Conservation (phyloP, 176 grass and related monocot genomes). For the Luzula sylvatica region DNA sequence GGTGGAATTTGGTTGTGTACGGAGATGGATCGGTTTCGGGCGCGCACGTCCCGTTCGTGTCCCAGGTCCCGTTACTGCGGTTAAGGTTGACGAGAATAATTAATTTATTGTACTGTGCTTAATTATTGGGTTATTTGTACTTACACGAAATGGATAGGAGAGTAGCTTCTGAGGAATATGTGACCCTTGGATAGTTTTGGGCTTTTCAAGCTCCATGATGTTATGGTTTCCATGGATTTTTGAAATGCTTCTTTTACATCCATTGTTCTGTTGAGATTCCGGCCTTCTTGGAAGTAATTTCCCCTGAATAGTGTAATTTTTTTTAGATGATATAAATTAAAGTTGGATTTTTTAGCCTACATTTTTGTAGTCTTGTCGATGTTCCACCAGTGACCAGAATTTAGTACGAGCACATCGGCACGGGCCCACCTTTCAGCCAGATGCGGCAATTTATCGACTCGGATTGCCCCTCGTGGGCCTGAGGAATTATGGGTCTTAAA, state of each 20-base stretch:
- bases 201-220: constrained; percentile 20
- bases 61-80: constrained; percentile 33
- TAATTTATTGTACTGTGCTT: neutral
- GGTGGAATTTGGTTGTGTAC: neutral
- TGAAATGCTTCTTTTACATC: constrained; percentile 35
- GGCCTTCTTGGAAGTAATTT: constrained; percentile 30
- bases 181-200: constrained; percentile 8
- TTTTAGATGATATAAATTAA: neutral
- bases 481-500: neutral
- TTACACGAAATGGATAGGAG: constrained; percentile 31
- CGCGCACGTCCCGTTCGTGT: constrained; percentile 17
- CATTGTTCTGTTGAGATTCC: constrained; percentile 20
- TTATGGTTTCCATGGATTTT: constrained; percentile 22
- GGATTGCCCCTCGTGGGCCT: constrained; percentile 19
- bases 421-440: constrained; percentile 18
- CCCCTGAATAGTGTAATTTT: constrained; percentile 18
- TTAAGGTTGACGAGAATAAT: neutral
- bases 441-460: constrained; percentile 20
- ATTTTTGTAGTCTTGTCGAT: constrained; percentile 27
- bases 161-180: constrained; percentile 27
- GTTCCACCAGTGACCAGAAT: constrained; percentile 43
- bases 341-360: constrained; percentile 9
- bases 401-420: constrained; percentile 34
- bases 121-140: neutral
- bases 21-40: constrained; percentile 1